A percentile compares a stretch with the other conserved stretches of the same genome.
These are phyloP conservation scores for Ceratocystis cubensis DNA, from an alignment of 2,329 filamentous ascomycete genomes.

Conservation along the genomic window DNA sequence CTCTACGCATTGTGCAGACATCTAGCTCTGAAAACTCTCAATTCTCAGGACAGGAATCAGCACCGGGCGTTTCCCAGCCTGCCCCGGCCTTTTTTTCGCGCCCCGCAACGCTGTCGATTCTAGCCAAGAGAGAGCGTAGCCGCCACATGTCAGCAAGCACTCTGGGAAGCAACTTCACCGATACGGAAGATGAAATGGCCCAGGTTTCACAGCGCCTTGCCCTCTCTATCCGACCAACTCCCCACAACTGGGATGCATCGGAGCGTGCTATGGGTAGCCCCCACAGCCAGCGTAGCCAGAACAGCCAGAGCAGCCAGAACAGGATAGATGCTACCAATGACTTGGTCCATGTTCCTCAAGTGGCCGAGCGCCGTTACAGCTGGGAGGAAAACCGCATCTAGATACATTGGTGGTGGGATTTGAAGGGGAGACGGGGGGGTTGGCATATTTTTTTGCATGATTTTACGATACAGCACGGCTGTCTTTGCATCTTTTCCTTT, in stretches of 20 bases:
- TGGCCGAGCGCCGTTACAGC: slow-evolving; percentile 39
- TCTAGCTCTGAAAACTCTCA: not conserved
- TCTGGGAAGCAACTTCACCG: slow-evolving; percentile 39
- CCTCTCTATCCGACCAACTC: slow-evolving; percentile 22
- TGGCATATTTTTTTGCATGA: slow-evolving; percentile 7
- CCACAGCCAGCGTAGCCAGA: slow-evolving; percentile 28
- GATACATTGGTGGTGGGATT: not conserved
- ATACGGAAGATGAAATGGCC: slow-evolving; percentile 31
- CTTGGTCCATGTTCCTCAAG: slow-evolving; percentile 40
- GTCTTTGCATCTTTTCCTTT: slow-evolving; percentile 13
- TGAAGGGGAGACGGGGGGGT: not conserved
- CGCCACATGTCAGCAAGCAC: slow-evolving; percentile 30
- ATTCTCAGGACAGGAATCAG: not conserved
- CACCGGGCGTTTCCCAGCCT: not conserved
- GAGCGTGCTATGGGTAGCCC: slow-evolving; percentile 10
- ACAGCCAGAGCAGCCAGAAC: slow-evolving; percentile 35
- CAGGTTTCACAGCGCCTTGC: not conserved
- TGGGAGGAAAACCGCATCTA: slow-evolving; percentile 32
- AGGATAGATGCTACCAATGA: slow-evolving; percentile 36
- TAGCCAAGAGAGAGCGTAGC: not conserved
- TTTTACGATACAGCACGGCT: slow-evolving; percentile 12
- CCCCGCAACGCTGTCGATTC: not conserved
- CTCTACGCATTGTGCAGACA: slow-evolving; percentile 6
- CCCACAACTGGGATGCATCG: slow-evolving; percentile 17
- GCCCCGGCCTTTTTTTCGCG: slow-evolving; percentile 3